A percentile compares a stretch with the other conserved stretches of the same genome.
These are phyloP conservation scores for Penicillium antarcticum DNA, from an alignment of 495 filamentous ascomycete genomes.

Conservation along the genomic window DNA sequence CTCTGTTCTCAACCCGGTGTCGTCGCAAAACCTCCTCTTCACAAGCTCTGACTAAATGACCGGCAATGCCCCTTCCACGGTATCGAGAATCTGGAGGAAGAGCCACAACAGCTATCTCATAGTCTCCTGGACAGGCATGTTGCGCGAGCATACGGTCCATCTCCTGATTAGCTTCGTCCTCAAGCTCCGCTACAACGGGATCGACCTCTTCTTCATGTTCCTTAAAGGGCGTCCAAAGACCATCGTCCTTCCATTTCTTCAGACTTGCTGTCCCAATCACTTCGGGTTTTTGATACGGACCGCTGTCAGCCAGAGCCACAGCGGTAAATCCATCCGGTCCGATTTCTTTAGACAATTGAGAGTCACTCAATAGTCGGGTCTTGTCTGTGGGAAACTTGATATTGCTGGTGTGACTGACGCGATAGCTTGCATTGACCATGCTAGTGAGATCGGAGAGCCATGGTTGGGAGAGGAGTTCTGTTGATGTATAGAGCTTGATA, in stretches of 20 bases:
- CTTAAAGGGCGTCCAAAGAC: slow-evolving; percentile 8
- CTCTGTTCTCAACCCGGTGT: not conserved
- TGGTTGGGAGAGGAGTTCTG: slow-evolving; percentile 8
- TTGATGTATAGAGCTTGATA: slow-evolving; percentile 7
- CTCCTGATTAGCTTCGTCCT: not conserved
- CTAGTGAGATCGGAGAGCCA: slow-evolving; percentile 10
- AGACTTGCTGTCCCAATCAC: slow-evolving; percentile 16
- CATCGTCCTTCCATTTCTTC: slow-evolving; percentile 17
- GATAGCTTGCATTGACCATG: slow-evolving; percentile 13
- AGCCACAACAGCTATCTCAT: slow-evolving; percentile 9
- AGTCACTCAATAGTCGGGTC: slow-evolving; percentile 1
- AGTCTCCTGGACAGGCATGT: slow-evolving; percentile 6
- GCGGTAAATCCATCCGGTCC: slow-evolving; percentile 7
- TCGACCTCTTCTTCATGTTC: not conserved
- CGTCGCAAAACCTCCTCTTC: slow-evolving; percentile 10
- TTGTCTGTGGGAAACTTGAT: slow-evolving; percentile 5
- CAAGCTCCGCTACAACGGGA: not conserved
- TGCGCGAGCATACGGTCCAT: not conserved
- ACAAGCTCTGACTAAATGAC: slow-evolving; percentile 2
- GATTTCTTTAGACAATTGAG: slow-evolving; percentile 6
- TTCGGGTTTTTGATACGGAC: not conserved
- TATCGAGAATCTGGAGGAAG: slow-evolving; percentile 8
- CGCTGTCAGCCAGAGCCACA: slow-evolving; percentile 3
- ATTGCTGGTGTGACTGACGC: slow-evolving; percentile 9
- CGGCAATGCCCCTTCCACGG: slow-evolving; percentile 10